Conservation (phyloP, 805 yeast species). For the Lipomyces yamadae region DNA sequence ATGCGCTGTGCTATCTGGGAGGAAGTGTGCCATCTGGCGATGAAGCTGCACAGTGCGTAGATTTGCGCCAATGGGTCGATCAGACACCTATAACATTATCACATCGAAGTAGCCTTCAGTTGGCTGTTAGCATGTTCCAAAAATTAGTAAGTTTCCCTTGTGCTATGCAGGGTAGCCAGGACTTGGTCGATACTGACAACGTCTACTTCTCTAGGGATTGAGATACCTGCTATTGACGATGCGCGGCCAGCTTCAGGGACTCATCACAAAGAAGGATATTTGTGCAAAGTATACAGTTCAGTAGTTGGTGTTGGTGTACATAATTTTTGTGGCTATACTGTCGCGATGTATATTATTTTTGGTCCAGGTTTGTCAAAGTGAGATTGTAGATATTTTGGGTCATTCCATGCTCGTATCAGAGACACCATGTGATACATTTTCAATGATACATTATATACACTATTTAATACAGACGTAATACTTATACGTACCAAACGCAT, state of each 20-base stretch:
- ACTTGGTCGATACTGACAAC: too few species aligned
- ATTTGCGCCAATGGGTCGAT: constrained; percentile 40
- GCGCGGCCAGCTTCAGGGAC: constrained; percentile 46
- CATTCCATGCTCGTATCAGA: neutral
- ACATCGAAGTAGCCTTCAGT: constrained; percentile 44
- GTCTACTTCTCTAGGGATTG: constrained; percentile 41
- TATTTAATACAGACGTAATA: neutral
- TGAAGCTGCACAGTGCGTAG: constrained; percentile 29
- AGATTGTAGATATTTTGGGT: neutral
- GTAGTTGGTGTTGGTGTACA: neutral
- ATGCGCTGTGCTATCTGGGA: constrained; percentile 27
- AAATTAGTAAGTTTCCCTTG: constrained; percentile 39
- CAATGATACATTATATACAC: neutral
- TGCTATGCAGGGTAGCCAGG: neutral
- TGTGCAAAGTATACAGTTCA: constrained; percentile 28
- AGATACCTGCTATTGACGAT: constrained; percentile 44
- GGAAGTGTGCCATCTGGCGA: constrained; percentile 20
- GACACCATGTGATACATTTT: neutral
- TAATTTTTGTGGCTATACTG: neutral
- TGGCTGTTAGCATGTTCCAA: constrained; percentile 49
- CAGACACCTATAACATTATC: constrained; percentile 44
- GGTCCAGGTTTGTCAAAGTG: neutral
- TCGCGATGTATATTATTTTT: neutral
- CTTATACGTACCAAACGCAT: neutral
- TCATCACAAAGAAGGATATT: constrained; percentile 47